phyloP scores from a whole-genome alignment of 345 rosid genomes.

The Eucalyptus melliodora region DNA sequence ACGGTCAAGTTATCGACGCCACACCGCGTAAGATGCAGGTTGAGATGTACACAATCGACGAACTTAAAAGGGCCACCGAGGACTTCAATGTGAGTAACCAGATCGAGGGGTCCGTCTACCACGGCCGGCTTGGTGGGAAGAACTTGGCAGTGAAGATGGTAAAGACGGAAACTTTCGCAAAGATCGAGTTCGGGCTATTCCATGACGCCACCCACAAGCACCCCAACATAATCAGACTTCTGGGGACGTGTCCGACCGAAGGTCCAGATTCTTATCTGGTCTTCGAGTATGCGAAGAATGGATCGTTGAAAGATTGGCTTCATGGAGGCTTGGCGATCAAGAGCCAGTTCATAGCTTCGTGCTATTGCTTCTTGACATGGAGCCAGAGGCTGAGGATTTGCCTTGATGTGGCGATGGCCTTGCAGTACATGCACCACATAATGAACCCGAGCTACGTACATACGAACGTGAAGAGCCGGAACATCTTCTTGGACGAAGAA shows the following conservation, averaged over 20 bases:
- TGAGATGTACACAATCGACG: conserved; percentile 49
- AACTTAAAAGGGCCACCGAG: conserved; percentile 69
- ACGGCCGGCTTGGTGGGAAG: conserved; percentile 74
- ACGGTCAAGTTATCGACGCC: conserved; percentile 22
- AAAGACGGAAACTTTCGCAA: conserved; percentile 13
- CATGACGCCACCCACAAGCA: conserved; percentile 48
- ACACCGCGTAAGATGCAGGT: conserved; percentile 29
- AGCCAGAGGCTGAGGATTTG: conserved; percentile 78
- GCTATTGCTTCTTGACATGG: conserved; percentile 87
- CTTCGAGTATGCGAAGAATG: conserved; percentile 78
- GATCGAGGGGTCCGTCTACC: conserved; percentile 66
- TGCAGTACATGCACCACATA: conserved; percentile 80
- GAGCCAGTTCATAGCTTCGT: conserved; percentile 86
- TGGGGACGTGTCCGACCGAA: conserved; percentile 58
- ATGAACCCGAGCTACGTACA: conserved; percentile 72
- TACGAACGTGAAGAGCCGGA: conserved; percentile 53
- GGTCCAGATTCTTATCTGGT: conserved; percentile 34
- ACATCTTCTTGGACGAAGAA: conserved; percentile 80
- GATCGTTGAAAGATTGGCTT: conserved; percentile 84
- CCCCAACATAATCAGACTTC: conserved; percentile 62
- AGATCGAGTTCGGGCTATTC: conserved; percentile 37
- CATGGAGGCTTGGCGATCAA: conserved; percentile 89
- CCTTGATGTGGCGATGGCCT: conserved; percentile 73
- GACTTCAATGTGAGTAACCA: conserved; percentile 61
- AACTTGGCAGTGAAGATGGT: conserved; percentile 56